phyloP scores from a whole-genome alignment of 192 early-diverging fungal genomes.

The Lobosporangium transversale region DNA sequence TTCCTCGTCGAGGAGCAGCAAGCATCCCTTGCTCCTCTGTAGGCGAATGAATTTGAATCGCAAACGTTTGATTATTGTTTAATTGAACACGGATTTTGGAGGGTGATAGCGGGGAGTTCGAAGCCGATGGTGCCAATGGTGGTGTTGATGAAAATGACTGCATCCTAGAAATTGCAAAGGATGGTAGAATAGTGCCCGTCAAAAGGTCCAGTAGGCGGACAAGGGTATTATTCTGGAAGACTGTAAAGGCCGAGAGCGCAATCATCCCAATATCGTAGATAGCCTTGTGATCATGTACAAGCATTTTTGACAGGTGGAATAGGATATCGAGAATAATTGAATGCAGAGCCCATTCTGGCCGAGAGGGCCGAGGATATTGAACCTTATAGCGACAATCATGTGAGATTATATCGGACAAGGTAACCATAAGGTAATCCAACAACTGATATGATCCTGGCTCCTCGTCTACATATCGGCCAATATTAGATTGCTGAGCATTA shows the following conservation, averaged over 20 bases:
- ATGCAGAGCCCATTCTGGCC: slow-evolving; percentile 63
- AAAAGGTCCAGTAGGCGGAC: slow-evolving; percentile 55
- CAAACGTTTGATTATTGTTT: slow-evolving; percentile 43
- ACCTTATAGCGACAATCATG: slow-evolving; percentile 66
- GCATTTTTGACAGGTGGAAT: slow-evolving; percentile 21
- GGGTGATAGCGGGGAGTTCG: slow-evolving; percentile 22
- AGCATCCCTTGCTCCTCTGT: slow-evolving; percentile 40
- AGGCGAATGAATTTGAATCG: slow-evolving; percentile 41
- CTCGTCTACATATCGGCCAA: slow-evolving; percentile 25
- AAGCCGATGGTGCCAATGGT: background rate
- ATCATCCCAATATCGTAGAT: slow-evolving; percentile 64
- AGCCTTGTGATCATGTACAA: slow-evolving; percentile 39
- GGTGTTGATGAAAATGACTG: slow-evolving; percentile 19
- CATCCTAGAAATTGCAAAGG: slow-evolving; percentile 29
- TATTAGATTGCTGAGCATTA: slow-evolving; percentile 10
- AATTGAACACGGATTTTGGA: slow-evolving; percentile 47
- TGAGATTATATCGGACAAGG: slow-evolving; percentile 61
- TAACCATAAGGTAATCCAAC: slow-evolving; percentile 53
- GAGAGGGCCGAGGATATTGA: slow-evolving; percentile 56
- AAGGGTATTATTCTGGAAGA: slow-evolving; percentile 55
- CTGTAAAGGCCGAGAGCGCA: slow-evolving; percentile 61
- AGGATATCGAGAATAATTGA: slow-evolving; percentile 59
- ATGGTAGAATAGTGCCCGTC: slow-evolving; percentile 60
- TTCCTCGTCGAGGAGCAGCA: slow-evolving; percentile 6
- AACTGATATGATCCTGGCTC: slow-evolving; percentile 32